Conservation (phyloP, 2,329 filamentous ascomycete species). For the Fusarium armeniacum region DNA sequence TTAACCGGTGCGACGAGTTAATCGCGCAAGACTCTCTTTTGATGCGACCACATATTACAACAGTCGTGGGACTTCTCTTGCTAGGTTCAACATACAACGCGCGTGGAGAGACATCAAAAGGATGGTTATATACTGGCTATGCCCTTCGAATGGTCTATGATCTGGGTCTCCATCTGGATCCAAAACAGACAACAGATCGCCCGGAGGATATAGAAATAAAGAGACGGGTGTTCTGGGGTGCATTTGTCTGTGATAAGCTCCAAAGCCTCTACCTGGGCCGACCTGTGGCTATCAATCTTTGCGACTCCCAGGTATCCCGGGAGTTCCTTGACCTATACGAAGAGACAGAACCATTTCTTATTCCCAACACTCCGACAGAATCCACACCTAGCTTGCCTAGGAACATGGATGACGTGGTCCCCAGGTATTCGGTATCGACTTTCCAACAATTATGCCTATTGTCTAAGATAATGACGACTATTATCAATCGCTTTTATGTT, state of each 20-base stretch:
- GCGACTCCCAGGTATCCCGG: conserved; percentile 9
- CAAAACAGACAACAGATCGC: neutral
- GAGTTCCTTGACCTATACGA: conserved; percentile 23
- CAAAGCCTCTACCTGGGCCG: conserved; percentile 22
- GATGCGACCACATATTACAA: conserved; percentile 7
- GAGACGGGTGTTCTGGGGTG: conserved; percentile 13
- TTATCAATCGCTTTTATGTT: conserved; percentile 24
- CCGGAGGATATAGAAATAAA: conserved; percentile 20
- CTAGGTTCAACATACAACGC: conserved; percentile 21
- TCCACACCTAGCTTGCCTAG: accelerated
- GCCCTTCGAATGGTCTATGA: conserved; percentile 21
- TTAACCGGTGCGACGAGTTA: conserved; percentile 15
- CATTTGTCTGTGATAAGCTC: conserved; percentile 60
- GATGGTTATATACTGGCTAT: conserved; percentile 21
- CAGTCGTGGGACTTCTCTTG: conserved; percentile 15
- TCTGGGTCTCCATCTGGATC: conserved; percentile 14
- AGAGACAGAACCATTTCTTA: conserved; percentile 19
- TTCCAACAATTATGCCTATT: conserved; percentile 24
- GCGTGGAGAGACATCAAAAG: conserved; percentile 23
- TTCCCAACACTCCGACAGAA: neutral
- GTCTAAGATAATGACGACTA: conserved; percentile 21
- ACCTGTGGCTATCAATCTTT: conserved; percentile 14
- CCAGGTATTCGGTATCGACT: conserved; percentile 16
- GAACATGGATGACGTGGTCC: neutral
- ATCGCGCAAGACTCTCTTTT: conserved; percentile 2